Base-by-base conservation (phyloP, 768 basidiomycete species). In the Suillus decipiens region DNA sequence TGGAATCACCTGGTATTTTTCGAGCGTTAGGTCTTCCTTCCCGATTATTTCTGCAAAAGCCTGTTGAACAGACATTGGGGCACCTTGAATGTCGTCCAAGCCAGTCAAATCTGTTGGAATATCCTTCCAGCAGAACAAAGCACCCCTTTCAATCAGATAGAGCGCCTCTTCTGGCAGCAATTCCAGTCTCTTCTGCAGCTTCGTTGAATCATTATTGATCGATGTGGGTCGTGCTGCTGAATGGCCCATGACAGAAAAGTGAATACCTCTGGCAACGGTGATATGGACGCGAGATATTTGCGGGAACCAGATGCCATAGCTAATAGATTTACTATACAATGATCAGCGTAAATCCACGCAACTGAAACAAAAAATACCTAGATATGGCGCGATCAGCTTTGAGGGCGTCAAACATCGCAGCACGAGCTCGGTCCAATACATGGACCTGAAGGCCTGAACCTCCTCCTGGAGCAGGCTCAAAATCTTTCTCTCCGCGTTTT, bases 401-500 rank as follows among this genome's bases (percentile, higher is more conserved):
- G 62, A 99, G 75, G 0, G 95, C 89, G 36, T 89, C 86, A 62
- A 96, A 89, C 90, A 99, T 93, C 2, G 96, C 97, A 56, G 83
- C 78, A 61, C 96, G 79, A 53, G 93, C 85, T 36, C 88, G 83
- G 61, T 92, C 88, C 24, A 99, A 82, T 64, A 93, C 85, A 76
- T 93, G 89, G 33, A 86, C 76, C 71, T 99, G 97, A 14, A 93
- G 78, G 14, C 84, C 86, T 12, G 92, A 89, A 7, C 89, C 91
- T 11, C 85, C 72, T 10, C 79, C 80, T 24, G 78, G 70, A 67
- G 81, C 80, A 1, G 97, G 97, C 73, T 99, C 96, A 67, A 95
- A 99, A 67, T 99, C 96, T 73, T 99, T 99, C 76, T 99, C 97
- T 2, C 97, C 97, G 33, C 97, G 86, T 75, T 93, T 96, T 7